Evolutionary conservation across 2,329 filamentous ascomycete genomes (phyloP), one percentile per base, ranked within the genome.

Genomic region (Endoconidiophora polonica): DNA sequence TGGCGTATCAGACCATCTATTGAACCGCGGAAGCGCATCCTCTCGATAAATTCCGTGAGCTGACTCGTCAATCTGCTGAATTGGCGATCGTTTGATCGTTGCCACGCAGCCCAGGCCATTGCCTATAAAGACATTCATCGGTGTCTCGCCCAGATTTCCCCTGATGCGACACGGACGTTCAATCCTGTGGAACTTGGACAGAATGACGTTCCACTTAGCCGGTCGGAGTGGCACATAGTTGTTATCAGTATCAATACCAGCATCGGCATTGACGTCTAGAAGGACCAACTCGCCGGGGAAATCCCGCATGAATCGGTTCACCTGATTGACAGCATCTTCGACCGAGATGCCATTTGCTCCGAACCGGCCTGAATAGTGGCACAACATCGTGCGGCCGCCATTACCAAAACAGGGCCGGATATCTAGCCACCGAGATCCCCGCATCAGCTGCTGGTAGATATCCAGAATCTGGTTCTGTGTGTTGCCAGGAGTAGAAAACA

Each of bases 401-500:
- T 50, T 46, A 6, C 47, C 47, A 39, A 46, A 16, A 36, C 52
- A 54, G 3, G 52, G 52, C 1, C 68, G 60, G 4, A 71, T 58
- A 53, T 72, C 68, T 49, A 71, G 68, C 54, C 63, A 70, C 18
- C 68, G 62, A 10, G 67, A 63, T 1, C 68, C 68, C 4, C 60
- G 60, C 36, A 62, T 58, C 10, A 70, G 61, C 54, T 71, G 68
- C 39, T 63, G 58, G 54, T 64, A 64, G 47, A 69, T 62, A 52
- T 63, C 59, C 33, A 68, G 58, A 10, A 62, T 62, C 49, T 71
- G 68, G 4, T 64, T 66, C 47, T 66, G 62, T 0, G 63, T 66
- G 50, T 70, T 68, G 5, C 58, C 54, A 20, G 39, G 42, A 14
- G 37, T 46, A 37, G 41, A 48, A 23, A 50, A 47, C 20, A 57